A percentile compares a stretch with the other conserved stretches of the same genome.
These are phyloP conservation scores for Colletotrichum orchidophilum DNA, from an alignment of 2,329 filamentous ascomycete genomes.

Conservation along the genomic window DNA sequence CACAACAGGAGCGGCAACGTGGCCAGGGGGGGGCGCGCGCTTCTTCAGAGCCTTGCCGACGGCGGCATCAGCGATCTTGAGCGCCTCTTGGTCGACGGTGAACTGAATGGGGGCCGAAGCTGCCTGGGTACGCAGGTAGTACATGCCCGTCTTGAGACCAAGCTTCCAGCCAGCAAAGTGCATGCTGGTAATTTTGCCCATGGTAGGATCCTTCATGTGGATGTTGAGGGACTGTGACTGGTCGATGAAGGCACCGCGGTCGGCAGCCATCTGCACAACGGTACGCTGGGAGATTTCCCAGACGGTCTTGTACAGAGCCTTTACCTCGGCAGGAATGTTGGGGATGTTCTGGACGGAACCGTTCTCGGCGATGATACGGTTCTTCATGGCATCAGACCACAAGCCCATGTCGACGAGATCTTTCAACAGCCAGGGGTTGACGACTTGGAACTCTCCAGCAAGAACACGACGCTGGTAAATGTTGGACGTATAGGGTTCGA, in stretches of 20 bases:
- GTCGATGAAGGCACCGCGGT: constrained; percentile 98
- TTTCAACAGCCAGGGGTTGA: constrained; percentile 98
- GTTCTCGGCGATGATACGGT: constrained; percentile 97
- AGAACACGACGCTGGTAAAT: constrained; percentile 99
- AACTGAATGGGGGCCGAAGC: constrained; percentile 98
- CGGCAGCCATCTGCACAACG: constrained; percentile 97
- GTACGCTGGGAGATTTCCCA: constrained; percentile 98
- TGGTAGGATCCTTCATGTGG: constrained; percentile 98
- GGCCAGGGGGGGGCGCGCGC: constrained; percentile 68
- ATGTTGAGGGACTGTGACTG: constrained; percentile 99
- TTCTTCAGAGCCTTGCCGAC: constrained; percentile 76
- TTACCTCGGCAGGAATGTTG: constrained; percentile 95
- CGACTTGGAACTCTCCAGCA: constrained; percentile 98
- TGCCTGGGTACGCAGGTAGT: constrained; percentile 98
- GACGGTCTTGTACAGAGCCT: constrained; percentile 98
- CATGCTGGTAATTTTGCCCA: constrained; percentile 99
- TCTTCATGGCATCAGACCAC: constrained; percentile 99
- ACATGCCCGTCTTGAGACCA: constrained; percentile 99
- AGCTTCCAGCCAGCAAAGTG: constrained; percentile 99
- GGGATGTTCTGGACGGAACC: constrained; percentile 97
- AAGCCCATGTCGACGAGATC: constrained; percentile 97
- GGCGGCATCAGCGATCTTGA: constrained; percentile 86
- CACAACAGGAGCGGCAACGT: constrained; percentile 63
- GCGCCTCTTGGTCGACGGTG: constrained; percentile 95
- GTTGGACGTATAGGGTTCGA: constrained; percentile 99